Evolutionary conservation across 2,329 filamentous ascomycete genomes (phyloP).

Genomic region (Colletotrichum karsti): DNA sequence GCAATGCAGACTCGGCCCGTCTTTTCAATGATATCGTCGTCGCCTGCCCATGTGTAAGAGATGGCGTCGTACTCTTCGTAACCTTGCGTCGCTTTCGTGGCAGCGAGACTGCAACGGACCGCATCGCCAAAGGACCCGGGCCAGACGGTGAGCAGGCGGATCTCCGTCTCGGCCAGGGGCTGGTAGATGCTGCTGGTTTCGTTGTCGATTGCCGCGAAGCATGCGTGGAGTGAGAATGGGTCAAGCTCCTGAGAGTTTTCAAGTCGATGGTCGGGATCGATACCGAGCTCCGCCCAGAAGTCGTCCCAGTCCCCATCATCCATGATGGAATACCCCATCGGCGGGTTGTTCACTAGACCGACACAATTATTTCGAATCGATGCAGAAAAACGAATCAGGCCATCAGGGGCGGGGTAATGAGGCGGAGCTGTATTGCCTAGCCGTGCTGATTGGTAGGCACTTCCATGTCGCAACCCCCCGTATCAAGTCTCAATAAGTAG

Average conservation of each 20-base stretch:
- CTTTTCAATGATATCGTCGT: not conserved
- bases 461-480: not conserved
- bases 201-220: not conserved
- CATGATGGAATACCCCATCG: not conserved
- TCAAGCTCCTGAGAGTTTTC: not conserved
- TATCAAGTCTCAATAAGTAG: not conserved
- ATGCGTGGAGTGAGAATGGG: not conserved
- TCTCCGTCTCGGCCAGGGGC: not conserved
- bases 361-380: not conserved
- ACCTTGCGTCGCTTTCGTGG: not conserved
- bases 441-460: not conserved
- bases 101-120: not conserved
- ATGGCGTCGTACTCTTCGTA: constrained; percentile 39
- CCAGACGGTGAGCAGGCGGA: not conserved
- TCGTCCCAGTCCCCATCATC: not conserved
- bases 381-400: not conserved
- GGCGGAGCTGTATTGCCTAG: not conserved
- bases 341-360: not conserved
- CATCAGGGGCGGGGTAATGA: not conserved
- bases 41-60: constrained; percentile 46
- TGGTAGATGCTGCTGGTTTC: not conserved
- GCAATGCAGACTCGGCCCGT: not conserved
- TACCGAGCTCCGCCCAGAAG: not conserved
- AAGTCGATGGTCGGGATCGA: not conserved
- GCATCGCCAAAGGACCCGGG: not conserved